Base-by-base conservation (phyloP, 306 rosid species). In the Gastrolobium bilobum region DNA sequence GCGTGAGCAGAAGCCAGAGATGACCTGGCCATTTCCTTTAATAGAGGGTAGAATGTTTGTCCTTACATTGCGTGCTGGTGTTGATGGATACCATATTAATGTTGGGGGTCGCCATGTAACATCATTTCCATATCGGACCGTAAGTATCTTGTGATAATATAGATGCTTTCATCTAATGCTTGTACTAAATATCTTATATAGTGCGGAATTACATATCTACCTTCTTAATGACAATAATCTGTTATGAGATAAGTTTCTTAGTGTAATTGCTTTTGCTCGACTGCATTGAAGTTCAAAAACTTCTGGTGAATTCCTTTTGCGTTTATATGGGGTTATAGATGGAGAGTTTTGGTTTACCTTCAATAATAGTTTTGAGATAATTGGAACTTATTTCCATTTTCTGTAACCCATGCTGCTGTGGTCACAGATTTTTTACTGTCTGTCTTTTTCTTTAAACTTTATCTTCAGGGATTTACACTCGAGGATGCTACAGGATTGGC, bases 401-500 rank as follows among this genome's bases (percentile, higher is more conserved):
- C 61, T 77, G 38, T 59, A 48, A 37, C 31, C 62, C 48, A 15
- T 48, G 67, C 50, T 51, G 68, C 57, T 65, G 34, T 66, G 51
- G 48, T 52, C 30, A 34, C 63, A n/a, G 14, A 34, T 43, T 26
- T 43, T 82, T 63, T 4, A 29, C 33, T 37, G 57, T 66, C 53
- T 67, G 74, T 20, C 13, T 4, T 68, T 68, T 71, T 39, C 37
- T 44, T 39, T 80, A 60, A 30, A 69, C 59, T 61, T 50, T 79
- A 63, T 56, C 20, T 78, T 62, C 84, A 94, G 98, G 98, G 98
- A 62, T 94, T 94, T 84, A 84, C 96, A 33, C 97, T 94, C 58
- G 96, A 94, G 87, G 98, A 94, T 89, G 98, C 97, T 46, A 94
- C 97, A 2, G 97, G 98, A 75, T 88, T 94, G 78, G 89, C 91